phyloP scores from a whole-genome alignment of 768 basidiomycete genomes.

The Termitomyces sp. region DNA sequence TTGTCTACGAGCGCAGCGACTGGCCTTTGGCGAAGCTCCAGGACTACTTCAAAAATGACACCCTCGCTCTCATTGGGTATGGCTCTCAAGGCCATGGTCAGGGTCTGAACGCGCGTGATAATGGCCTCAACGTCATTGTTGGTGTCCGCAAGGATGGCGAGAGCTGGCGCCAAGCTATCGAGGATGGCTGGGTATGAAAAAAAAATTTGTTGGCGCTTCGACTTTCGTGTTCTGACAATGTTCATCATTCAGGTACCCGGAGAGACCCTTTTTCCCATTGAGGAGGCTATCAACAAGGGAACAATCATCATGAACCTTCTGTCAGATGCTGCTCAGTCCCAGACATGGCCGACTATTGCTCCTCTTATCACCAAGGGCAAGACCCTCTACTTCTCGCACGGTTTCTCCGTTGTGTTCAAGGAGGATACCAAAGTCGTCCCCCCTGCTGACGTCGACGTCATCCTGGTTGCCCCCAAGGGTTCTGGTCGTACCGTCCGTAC shows the following conservation, averaged over 20 bases:
- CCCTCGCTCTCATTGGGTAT: conserved; percentile 97
- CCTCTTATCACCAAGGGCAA: conserved; percentile 99
- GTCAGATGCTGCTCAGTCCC: conserved; percentile 98
- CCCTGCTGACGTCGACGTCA: conserved; percentile 93
- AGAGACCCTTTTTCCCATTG: conserved; percentile 96
- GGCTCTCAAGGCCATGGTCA: conserved; percentile 99
- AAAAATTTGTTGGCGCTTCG: neutral
- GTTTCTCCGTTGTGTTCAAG: conserved; percentile 99
- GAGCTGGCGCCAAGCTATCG: conserved; percentile 92
- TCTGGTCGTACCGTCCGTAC: conserved; percentile 99
- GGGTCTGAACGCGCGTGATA: conserved; percentile 97
- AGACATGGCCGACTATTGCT: conserved; percentile 85
- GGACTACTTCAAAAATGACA: conserved; percentile 99
- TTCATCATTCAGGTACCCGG: conserved; percentile 72
- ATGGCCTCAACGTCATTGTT: conserved; percentile 96
- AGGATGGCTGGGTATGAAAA: conserved; percentile 85
- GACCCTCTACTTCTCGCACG: conserved; percentile 99
- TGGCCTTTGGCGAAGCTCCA: conserved; percentile 98
- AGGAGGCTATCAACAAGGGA: conserved; percentile 92
- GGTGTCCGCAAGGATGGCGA: conserved; percentile 97
- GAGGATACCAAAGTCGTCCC: conserved; percentile 93
- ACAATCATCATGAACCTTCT: conserved; percentile 99
- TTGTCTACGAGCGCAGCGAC: conserved; percentile 92
- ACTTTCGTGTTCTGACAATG: neutral
- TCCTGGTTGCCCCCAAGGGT: conserved; percentile 98